Percentiles rank a stretch among this genome's conserved stretches.
Evolutionary conservation across 169 alveolate species (phyloP).

Genomic region (Eimeria necatrix): DNA sequence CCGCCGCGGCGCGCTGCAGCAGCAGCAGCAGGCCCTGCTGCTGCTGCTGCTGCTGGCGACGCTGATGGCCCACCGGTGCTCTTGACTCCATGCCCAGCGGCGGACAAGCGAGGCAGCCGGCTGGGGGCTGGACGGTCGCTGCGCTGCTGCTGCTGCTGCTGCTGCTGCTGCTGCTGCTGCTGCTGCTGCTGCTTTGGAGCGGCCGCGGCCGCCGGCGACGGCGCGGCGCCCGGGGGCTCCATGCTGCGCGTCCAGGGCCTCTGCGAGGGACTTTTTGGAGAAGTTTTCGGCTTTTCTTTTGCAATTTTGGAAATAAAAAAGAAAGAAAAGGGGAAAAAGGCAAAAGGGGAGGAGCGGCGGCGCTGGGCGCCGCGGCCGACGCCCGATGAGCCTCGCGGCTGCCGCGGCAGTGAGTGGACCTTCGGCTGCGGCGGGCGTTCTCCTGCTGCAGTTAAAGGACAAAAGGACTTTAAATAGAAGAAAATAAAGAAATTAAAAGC

Average conservation of each 20-base stretch:
- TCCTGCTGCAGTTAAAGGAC: too few species aligned
- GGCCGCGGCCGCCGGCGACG: not conserved
- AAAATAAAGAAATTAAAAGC: too few species aligned
- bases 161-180: not conserved
- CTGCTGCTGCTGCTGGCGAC: not conserved
- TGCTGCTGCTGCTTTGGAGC: not conserved
- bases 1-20: too few species aligned
- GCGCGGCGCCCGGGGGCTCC: slow-evolving; percentile 8
- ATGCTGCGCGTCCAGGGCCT: not conserved
- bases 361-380: too few species aligned
- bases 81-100: not conserved
- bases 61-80: not conserved
- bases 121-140: not conserved
- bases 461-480: too few species aligned
- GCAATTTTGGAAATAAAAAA: not conserved
- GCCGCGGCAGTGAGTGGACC: too few species aligned
- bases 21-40: too few species aligned
- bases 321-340: not conserved
- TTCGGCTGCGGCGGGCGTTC: too few species aligned
- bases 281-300: not conserved
- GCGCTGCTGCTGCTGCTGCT: not conserved
- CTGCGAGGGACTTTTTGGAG: not conserved
- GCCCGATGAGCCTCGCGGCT: too few species aligned
- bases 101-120: not conserved
- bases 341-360: too few species aligned